A percentile compares a stretch with the other conserved stretches of the same genome.
These are phyloP conservation scores for Globisporangium spiculum DNA, from an alignment of 352 stramenopile genomes.

Conservation along the genomic window DNA sequence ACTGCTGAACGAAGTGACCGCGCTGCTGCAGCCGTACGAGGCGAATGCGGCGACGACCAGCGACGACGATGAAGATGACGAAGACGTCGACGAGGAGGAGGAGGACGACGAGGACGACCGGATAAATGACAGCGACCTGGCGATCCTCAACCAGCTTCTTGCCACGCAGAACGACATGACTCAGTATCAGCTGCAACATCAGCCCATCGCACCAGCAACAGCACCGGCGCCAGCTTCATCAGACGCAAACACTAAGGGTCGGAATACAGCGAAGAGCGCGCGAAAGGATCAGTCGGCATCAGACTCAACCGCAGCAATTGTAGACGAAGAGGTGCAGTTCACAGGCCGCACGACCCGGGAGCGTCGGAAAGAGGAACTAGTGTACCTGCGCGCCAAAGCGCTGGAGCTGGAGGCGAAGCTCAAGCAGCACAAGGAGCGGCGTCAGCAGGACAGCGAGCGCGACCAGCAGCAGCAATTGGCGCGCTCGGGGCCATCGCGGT, in stretches of 20 bases:
- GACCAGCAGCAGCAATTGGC: slow-evolving; percentile 6
- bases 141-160: slow-evolving; percentile 17
- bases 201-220: background rate
- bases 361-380: slow-evolving; percentile 28
- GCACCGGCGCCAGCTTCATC: background rate
- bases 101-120: slow-evolving; percentile 2
- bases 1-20: slow-evolving; percentile 12
- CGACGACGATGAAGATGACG: background rate
- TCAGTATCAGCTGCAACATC: background rate
- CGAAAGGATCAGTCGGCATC: background rate
- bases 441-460: background rate
- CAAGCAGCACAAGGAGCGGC: slow-evolving; percentile 15
- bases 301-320: background rate
- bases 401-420: slow-evolving; percentile 28
- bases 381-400: slow-evolving; percentile 27
- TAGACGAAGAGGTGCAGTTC: slow-evolving; percentile 11
- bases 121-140: slow-evolving; percentile 14
- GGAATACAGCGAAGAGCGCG: background rate
- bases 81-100: slow-evolving; percentile 2
- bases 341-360: slow-evolving; percentile 19
- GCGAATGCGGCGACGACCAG: background rate
- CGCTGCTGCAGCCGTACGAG: slow-evolving; percentile 9
- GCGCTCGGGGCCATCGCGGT: slow-evolving; percentile 5
- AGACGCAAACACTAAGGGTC: background rate
- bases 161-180: background rate